Evolutionary conservation across 169 alveolate species (phyloP), one percentile per base, ranked within the genome.

Genomic region (Eimeria praecox): DNA sequence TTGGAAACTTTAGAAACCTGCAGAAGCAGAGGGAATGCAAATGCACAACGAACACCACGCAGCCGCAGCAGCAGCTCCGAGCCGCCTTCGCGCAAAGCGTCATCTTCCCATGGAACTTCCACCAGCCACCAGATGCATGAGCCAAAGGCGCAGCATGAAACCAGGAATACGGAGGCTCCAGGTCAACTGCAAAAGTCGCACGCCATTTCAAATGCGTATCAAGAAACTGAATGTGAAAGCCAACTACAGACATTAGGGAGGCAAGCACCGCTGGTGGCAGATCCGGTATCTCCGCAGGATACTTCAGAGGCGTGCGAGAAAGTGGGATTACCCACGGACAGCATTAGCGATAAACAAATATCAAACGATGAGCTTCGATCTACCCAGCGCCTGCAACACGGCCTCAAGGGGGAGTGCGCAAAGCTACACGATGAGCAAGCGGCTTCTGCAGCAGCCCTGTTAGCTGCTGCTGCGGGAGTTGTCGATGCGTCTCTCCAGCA

Each of bases 11-110:
- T 20, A 5, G 93, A 62, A 87, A 38, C 93, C 27, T 87, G 93
- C 83, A 42, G 93, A 46, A 62, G 82, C 62, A 54, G 80, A 62
- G 93, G 49, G 35, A 42, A 40, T 40, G 93, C 80, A 35, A 87
- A 62, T 38, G 16, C 40, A 16, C 64, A 62, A 10, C 82, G 93
- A 10, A 40, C 66, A 30, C 83, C 93, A 24, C 93, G 93, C n/a
- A 87, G 93, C 93, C 93, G 93, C 59, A 87, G 93, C 59, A 87
- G 93, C 82, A 87, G 93, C 64, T 20, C 93, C 33, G 93, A 87
- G 64, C 71, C 93, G n/a, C 93, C 93, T 22, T 62, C 73, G 64
- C 64, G 82, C 59, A 59, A 40, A 30, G 93, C 8, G 64, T 20
- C 62, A 3, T 62, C 93, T 44, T 59, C 82, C 30, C 78, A 54